These are phyloP conservation scores for Nannochloropsis salina DNA, from an alignment of 108 stramenopile species.

Conservation along the genomic window DNA sequence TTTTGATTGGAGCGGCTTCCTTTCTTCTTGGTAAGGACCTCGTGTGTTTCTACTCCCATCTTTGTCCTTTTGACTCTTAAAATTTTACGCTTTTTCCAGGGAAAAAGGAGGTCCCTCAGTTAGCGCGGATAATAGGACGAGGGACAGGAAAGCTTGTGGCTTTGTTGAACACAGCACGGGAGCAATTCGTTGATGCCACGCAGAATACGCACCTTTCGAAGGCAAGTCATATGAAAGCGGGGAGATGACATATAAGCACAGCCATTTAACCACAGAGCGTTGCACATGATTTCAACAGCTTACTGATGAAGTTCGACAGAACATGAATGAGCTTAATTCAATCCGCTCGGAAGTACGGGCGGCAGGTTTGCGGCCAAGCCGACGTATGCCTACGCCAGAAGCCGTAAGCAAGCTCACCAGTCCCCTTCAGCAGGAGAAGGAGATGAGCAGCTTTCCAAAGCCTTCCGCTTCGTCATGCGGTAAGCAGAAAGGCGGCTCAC, in stretches of 20 bases:
- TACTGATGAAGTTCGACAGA: background rate
- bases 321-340: constrained; percentile 13
- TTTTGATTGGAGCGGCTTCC: background rate
- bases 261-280: background rate
- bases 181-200: background rate
- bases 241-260: background rate
- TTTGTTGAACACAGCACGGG: constrained; percentile 15
- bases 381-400: background rate
- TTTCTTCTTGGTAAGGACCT: background rate
- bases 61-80: too few species aligned
- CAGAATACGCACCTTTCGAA: background rate
- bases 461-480: too few species aligned
- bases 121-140: background rate
- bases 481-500: too few species aligned
- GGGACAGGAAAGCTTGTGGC: background rate
- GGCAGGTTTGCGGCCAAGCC: background rate
- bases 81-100: background rate
- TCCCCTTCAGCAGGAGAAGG: too few species aligned
- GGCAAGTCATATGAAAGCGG: background rate
- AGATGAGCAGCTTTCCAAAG: too few species aligned
- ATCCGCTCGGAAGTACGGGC: background rate
- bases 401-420: too few species aligned
- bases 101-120: background rate
- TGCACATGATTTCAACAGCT: background rate
- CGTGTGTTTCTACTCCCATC: background rate